Evolutionary conservation across 371 early-diverging fungal species (phyloP), one percentile per base, ranked within the genome.

Genomic region (Synchytrium microbalum): DNA sequence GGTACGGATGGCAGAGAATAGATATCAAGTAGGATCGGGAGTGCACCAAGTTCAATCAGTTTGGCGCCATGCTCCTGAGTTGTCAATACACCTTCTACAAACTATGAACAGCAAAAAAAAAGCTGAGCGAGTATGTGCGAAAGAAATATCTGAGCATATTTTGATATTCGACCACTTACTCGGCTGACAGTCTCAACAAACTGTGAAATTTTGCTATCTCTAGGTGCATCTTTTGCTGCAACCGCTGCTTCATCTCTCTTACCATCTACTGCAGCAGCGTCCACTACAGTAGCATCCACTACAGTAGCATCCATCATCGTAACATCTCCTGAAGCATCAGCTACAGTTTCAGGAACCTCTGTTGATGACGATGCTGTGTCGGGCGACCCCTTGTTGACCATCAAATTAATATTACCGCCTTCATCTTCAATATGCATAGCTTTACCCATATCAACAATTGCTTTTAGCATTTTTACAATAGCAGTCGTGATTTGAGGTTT

Each of bases 41-140:
- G 70, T 8, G 91, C 90, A n/a, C 79, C 85, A 24, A 79, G 75
- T 60, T 84, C 79, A 46, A 90, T 75, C 67, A 93, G 90, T 23
- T 89, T 90, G 29, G 82, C 79, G 32, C 83, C 81, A 65, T 90
- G 91, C 14, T 80, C 62, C 29, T 79, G 73, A 64, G 87, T 91
- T 64, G 91, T 90, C 69, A 95, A 91, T 23, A 92, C 71, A 2
- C 93, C 93, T 64, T 93, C 93, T 26, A 92, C 72, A 64, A 93
- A 92, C 81, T 86, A 71, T 10, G 56, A 19, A 29, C 19, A 38
- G 23, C 16, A 32, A 1, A 28, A 62, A n/a, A 62, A 30, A n/a
- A n/a, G n/a, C 10, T 38, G 10, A 38, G 46, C 46, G 46, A 10
- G 32, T 25, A 51, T 5, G 56, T 24, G 5, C 1, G 19, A 58